Evolutionary conservation across 352 stramenopile genomes (phyloP).

Genomic region (Pythium vanterpoolii): DNA sequence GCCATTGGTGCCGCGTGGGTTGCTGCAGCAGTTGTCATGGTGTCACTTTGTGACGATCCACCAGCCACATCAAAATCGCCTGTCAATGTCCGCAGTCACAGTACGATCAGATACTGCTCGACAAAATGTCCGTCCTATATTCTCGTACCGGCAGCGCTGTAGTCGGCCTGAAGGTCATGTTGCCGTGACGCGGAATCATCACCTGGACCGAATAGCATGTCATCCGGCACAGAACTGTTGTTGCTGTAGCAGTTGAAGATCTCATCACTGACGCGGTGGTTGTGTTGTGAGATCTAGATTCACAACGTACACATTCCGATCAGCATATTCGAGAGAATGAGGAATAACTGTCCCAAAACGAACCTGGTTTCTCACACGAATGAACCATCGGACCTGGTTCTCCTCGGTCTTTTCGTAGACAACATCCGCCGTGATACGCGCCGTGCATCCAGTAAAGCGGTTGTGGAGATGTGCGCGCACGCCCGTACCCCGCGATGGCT

Average conservation of each 20-base stretch:
- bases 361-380: slow-evolving; percentile 77
- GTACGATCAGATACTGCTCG: neutral
- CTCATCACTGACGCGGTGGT: slow-evolving; percentile 73
- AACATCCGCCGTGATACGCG: slow-evolving; percentile 68
- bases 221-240: slow-evolving; percentile 75
- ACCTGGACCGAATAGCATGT: slow-evolving; percentile 46
- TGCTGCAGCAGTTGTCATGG: neutral
- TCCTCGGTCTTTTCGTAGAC: slow-evolving; percentile 59
- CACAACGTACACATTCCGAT: neutral
- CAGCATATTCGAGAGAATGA: neutral
- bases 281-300: slow-evolving; percentile 63
- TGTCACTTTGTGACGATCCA: neutral
- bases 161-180: slow-evolving; percentile 6
- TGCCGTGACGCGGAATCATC: slow-evolving; percentile 13
- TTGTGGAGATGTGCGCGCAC: slow-evolving; percentile 77
- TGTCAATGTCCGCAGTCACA: neutral
- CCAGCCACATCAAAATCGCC: slow-evolving; percentile 10
- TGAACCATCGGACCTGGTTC: slow-evolving; percentile 50
- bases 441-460: slow-evolving; percentile 73
- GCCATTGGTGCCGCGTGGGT: neutral
- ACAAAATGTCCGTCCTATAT: neutral
- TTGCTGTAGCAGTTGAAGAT: slow-evolving; percentile 79
- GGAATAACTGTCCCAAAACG: neutral
- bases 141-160: neutral
- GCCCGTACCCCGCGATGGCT: slow-evolving; percentile 63